These are phyloP conservation scores for Ilex paraguariensis DNA, from an alignment of 305 asterid species.

Conservation along the genomic window DNA sequence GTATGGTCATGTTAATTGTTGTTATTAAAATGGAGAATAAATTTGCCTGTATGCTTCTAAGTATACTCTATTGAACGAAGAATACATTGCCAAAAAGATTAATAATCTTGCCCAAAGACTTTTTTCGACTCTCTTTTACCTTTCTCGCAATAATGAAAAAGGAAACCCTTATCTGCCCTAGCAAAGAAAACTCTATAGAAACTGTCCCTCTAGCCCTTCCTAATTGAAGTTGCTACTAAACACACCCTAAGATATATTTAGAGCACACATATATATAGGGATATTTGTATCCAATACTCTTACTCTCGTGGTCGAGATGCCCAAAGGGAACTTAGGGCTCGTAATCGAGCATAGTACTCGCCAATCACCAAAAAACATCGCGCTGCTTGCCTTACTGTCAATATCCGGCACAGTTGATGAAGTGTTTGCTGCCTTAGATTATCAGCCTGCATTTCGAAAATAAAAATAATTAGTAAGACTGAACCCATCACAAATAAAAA, in stretches of 20 bases:
- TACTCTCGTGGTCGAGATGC: constrained; percentile 93
- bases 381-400: constrained; percentile 87
- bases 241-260: neutral
- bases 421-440: constrained; percentile 83
- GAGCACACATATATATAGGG: neutral
- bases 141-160: neutral
- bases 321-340: constrained; percentile 95
- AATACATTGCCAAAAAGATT: no score
- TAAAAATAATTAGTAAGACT: neutral
- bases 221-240: neutral
- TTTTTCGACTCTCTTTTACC: neutral
- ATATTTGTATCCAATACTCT: constrained; percentile 19
- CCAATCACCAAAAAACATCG: constrained; percentile 83
- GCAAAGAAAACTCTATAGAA: no score
- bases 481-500: no score
- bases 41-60: no score
- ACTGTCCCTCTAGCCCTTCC: neutral
- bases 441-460: constrained; percentile 57
- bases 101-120: no score
- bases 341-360: constrained; percentile 80
- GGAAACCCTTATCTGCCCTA: neutral
- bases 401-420: constrained; percentile 60
- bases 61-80: no score
- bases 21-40: no score
- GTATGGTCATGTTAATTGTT: no score